phyloP scores from a whole-genome alignment of 2,329 filamentous ascomycete species.

The Chaetothyriales sp. region DNA sequence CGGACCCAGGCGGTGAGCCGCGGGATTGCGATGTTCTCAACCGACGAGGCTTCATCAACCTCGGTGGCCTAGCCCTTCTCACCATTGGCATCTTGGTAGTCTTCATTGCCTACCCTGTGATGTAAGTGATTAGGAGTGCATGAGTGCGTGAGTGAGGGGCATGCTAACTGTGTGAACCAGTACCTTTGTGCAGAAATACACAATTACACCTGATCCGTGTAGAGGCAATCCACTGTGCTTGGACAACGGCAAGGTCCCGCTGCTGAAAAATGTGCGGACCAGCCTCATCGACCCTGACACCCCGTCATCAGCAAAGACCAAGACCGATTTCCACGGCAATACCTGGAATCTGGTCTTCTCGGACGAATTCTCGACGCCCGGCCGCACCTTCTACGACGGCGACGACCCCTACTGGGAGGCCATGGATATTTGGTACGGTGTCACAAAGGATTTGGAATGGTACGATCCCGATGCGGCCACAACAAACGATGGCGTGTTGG shows the following conservation, averaged over 20 bases:
- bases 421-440: conserved; percentile 57
- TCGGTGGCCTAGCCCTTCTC: conserved; percentile 47
- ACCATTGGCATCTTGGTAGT: conserved; percentile 46
- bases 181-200: conserved; percentile 39
- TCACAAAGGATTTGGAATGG: conserved; percentile 56
- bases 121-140: conserved; percentile 36
- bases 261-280: conserved; percentile 45
- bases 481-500: conserved; percentile 46
- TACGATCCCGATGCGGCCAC: conserved; percentile 54
- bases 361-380: conserved; percentile 54
- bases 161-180: conserved; percentile 26
- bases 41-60: conserved; percentile 46
- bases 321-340: conserved; percentile 43
- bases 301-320: conserved; percentile 40
- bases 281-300: conserved; percentile 55
- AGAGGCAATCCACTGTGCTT: conserved; percentile 34
- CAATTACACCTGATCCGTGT: conserved; percentile 23
- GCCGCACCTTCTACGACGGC: conserved; percentile 54
- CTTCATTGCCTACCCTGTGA: conserved; percentile 54
- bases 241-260: conserved; percentile 32
- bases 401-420: conserved; percentile 56
- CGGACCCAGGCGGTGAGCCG: conserved; percentile 47
- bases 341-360: conserved; percentile 53
- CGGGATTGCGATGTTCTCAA: conserved; percentile 52
- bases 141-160: conserved; percentile 4